Evolutionary conservation across 345 rosid genomes (phyloP).

Genomic region (Moricandia arvensis): DNA sequence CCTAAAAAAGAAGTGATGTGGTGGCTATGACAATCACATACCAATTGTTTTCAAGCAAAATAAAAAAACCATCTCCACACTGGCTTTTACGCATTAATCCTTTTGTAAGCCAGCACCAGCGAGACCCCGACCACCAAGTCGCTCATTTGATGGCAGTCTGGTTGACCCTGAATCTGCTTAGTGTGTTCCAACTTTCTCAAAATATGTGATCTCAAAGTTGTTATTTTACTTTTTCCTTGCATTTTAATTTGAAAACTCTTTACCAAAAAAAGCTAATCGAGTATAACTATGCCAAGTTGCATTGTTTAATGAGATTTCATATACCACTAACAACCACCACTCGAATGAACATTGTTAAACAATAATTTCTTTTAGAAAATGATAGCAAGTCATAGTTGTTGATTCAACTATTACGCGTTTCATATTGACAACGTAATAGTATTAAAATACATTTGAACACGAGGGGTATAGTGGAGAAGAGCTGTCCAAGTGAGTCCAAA

Average conservation of each 20-base stretch:
- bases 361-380: background rate
- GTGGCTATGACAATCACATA: too few species aligned
- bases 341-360: background rate
- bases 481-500: slow-evolving; percentile 18
- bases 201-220: background rate
- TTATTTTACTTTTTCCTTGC: background rate
- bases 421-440: background rate
- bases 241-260: background rate
- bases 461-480: background rate
- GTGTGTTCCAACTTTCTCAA: background rate
- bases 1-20: too few species aligned
- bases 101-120: background rate
- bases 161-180: background rate
- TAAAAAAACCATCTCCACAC: too few species aligned
- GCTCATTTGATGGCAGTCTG: background rate
- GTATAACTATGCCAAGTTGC: background rate
- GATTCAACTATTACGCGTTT: background rate
- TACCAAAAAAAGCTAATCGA: background rate
- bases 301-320: background rate
- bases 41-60: too few species aligned
- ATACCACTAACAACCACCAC: background rate
- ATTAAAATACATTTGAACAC: background rate
- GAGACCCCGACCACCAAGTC: slow-evolving; percentile 1
- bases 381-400: background rate
- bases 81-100: too few species aligned